Conservation (phyloP, 2,329 filamentous ascomycete species). For the Cercospora zeae-maydis region DNA sequence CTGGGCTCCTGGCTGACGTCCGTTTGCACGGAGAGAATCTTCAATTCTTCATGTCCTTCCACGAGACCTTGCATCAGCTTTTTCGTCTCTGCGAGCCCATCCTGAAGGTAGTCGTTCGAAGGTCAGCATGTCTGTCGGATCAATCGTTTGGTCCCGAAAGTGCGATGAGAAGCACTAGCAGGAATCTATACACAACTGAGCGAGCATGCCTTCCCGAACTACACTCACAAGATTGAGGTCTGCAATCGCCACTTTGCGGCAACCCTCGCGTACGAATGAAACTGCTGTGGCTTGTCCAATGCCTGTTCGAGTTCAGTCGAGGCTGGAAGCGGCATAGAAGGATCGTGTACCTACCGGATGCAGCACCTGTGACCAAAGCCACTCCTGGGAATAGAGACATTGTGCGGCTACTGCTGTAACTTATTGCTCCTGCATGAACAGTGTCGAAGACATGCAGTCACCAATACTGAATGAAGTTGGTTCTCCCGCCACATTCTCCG, state of each 20-base stretch:
- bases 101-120: neutral
- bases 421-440: neutral
- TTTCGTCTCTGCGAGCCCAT: slow-evolving; percentile 37
- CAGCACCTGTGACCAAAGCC: slow-evolving; percentile 36
- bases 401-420: neutral
- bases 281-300: slow-evolving; percentile 45
- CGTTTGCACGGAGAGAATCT: slow-evolving; percentile 31
- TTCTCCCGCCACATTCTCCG: neutral
- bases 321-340: neutral
- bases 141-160: neutral
- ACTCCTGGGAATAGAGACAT: slow-evolving; percentile 35
- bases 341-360: slow-evolving; percentile 32
- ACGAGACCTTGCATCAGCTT: slow-evolving; percentile 31
- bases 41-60: slow-evolving; percentile 16
- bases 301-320: slow-evolving; percentile 31
- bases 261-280: slow-evolving; percentile 47
- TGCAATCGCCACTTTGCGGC: slow-evolving; percentile 42
- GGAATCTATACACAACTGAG: neutral
- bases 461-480: neutral
- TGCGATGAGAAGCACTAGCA: neutral
- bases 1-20: slow-evolving; percentile 40
- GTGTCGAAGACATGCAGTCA: neutral
- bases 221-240: slow-evolving; percentile 35
- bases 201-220: neutral
- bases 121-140: neutral